A percentile compares a stretch with the other conserved stretches of the same genome.
Conservation (phyloP, 306 rosid species). For the Malus sylvestris region DNA sequence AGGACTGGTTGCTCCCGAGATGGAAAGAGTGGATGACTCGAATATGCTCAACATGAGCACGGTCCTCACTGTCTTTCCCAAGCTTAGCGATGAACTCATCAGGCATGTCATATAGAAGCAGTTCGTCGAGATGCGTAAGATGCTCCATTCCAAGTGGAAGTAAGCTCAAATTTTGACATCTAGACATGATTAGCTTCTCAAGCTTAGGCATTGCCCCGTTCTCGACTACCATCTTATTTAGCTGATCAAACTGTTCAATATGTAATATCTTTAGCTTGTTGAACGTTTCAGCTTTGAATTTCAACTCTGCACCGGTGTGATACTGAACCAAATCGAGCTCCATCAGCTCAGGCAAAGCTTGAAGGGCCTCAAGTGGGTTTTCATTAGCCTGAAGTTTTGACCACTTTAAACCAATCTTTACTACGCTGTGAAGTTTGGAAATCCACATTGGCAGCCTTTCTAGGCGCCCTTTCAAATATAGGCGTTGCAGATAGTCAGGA, state of each 20-base stretch:
- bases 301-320: neutral
- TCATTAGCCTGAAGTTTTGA: neutral
- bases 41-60: neutral
- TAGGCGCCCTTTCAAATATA: neutral
- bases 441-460: neutral
- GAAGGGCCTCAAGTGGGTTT: neutral
- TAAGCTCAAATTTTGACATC: neutral
- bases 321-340: neutral
- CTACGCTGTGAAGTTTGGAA: neutral
- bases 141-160: neutral
- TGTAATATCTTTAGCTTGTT: conserved; percentile 2
- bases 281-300: neutral
- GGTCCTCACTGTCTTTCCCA: neutral
- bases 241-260: neutral
- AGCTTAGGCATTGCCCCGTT: conserved; percentile 2
- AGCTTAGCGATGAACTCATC: neutral
- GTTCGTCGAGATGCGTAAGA: neutral
- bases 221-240: neutral
- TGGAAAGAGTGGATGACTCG: neutral
- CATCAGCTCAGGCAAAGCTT: neutral
- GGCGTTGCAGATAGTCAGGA: neutral
- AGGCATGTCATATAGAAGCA: conserved; percentile 6
- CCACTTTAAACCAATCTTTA: neutral
- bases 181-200: conserved; percentile 5
- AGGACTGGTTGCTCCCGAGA: neutral